Evolutionary conservation across 768 basidiomycete species (phyloP), one percentile per base, ranked within the genome.

Genomic region (Tulasnella sp.): DNA sequence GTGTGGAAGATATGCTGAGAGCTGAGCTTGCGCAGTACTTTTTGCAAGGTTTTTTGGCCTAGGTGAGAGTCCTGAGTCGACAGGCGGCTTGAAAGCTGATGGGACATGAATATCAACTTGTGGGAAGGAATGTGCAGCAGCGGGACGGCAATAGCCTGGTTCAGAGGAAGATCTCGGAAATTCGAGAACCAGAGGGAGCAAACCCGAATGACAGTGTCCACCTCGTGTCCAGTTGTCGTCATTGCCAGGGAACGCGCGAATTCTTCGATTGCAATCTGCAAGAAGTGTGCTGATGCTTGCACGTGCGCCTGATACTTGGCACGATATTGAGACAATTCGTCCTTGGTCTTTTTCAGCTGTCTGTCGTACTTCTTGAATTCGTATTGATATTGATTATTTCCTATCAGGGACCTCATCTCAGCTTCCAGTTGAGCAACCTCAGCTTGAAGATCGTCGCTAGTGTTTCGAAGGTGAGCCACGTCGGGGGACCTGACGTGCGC

Each of bases 121-220:
- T 89, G 88, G 0, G 96, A 93, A 0, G 96, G 93, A 51, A 96
- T 88, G 2, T 87, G 86, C 70, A 84, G 83, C 11, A 95, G 83
- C 1, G 90, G 88, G 0, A 80, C 61, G 48, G 85, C 81, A 83
- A 91, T 80, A 72, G 84, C 80, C 73, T 82, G 77, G 84, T 88
- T 88, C 32, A 89, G 83, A 69, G 84, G 83, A 69, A 82, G 84
- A 79, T 91, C 88, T n/a, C 81, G 78, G 80, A 95, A 93, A 81
- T 95, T 94, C 0, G 92, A 89, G 79, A 98, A 91, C 98, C 97
- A 99, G 3, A 99, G 87, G 1, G 96, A 96, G 80, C 90, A 91
- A 39, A 99, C 86, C 15, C 94, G 90, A 75, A 95, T 92, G 4
- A 92, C 86, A 0, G 89, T 90, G 75, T 93, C 90, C 20, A 61